phyloP scores from a whole-genome alignment of 2,329 filamentous ascomycete species.

The Tolypocladium album region DNA sequence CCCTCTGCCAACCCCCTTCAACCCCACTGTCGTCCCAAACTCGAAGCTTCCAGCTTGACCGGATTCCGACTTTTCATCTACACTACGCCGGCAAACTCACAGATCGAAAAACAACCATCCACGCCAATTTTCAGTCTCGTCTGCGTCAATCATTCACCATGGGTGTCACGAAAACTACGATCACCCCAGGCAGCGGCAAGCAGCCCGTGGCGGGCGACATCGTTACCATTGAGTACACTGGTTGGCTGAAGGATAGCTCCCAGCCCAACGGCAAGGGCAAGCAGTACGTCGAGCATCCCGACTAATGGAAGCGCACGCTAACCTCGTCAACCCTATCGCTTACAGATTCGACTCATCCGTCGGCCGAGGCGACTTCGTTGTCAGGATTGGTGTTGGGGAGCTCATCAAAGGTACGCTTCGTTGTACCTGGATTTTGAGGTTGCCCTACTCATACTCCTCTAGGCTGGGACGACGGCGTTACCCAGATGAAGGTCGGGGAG shows the following conservation, averaged over 20 bases:
- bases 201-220: slow-evolving; percentile 56
- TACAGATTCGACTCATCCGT: slow-evolving; percentile 81
- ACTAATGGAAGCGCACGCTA: neutral
- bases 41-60: neutral
- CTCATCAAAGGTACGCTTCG: slow-evolving; percentile 68
- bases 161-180: slow-evolving; percentile 61
- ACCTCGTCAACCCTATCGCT: neutral
- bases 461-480: slow-evolving; percentile 83
- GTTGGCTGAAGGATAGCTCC: slow-evolving; percentile 63
- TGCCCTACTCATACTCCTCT: neutral
- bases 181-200: slow-evolving; percentile 50
- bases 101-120: neutral
- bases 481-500: slow-evolving; percentile 81
- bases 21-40: neutral
- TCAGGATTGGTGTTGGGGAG: slow-evolving; percentile 67
- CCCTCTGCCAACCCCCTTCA: neutral
- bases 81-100: neutral
- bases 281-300: slow-evolving; percentile 44
- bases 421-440: slow-evolving; percentile 2
- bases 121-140: neutral
- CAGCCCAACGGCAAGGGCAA: slow-evolving; percentile 55
- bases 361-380: slow-evolving; percentile 65
- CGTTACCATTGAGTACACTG: slow-evolving; percentile 85
- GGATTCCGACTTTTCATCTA: neutral
- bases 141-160: slow-evolving; percentile 32